Evolutionary conservation across 1,139 yeast species (phyloP), one percentile per base, ranked within the genome.

Genomic region (Scheffersomyces titani): DNA sequence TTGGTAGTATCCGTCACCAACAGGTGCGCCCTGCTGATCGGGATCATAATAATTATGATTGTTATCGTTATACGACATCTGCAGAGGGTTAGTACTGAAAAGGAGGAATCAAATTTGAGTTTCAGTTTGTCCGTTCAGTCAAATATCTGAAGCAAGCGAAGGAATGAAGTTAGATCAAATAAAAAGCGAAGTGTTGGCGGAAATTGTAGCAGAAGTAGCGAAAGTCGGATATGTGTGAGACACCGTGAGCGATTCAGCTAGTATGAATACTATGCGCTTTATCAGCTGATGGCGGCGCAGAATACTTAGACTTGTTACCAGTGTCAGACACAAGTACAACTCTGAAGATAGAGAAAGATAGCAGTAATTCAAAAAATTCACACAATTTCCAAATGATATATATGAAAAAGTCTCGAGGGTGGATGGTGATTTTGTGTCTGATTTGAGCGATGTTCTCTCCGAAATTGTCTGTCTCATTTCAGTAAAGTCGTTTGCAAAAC

Each of bases 41-140:
- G 81, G 80, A 67, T 78, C 82, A 70, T 80, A 79, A 70, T 80
- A 78, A 69, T 78, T 74, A 65, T 76, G 78, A 71, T 78, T 75
- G 71, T 78, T 78, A 78, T 80, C 81, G 80, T 77, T 76, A 69
- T 78, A 78, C 78, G 84, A 79, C 83, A 80, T 80, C 82, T 77
- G 62, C 44, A 52, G 22, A 52, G 73, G 70, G 70, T 71, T 74
- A 70, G 69, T 19, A 52, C 50, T 54, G 49, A 49, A 46, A 46
- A 46, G 9, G 16, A 46, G 19, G 6, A 16, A 22, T 46, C 16
- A 30, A 30, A 4, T 13, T 22, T 11, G 40, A 30, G 40, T 30
- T 30, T 30, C 40, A 9, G 40, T 30, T 30, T 30, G 40, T 30
- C 40, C 13, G 40, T 30, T 30, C 16, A 30, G 40, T 11, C 13